Evolutionary conservation across 2,329 filamentous ascomycete genomes (phyloP).

Genomic region (Paecilomyces fulvus): DNA sequence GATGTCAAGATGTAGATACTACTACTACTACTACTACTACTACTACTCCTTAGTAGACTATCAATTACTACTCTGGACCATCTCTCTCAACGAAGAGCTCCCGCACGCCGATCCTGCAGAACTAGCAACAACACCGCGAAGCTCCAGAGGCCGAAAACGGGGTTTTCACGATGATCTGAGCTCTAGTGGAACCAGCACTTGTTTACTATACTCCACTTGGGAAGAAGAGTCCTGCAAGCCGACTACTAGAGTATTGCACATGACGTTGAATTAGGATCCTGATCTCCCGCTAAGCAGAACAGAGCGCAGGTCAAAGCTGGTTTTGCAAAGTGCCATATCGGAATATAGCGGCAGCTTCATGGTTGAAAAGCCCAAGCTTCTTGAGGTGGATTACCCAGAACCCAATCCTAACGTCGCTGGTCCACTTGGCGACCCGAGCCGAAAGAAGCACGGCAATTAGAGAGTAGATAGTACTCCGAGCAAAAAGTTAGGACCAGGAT

Average conservation of each 20-base stretch:
- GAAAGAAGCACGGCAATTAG: background rate
- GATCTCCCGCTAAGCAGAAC: background rate
- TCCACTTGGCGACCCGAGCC: background rate
- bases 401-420: background rate
- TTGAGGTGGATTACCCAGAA: background rate
- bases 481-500: background rate
- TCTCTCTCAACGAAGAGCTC: background rate
- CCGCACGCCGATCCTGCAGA: background rate
- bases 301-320: background rate
- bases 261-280: background rate
- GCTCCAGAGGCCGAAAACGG: background rate
- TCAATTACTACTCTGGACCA: background rate
- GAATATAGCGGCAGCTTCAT: background rate
- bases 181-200: background rate
- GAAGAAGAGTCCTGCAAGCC: background rate
- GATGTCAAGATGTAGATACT: background rate
- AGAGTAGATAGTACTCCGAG: background rate
- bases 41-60: too few species aligned
- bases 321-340: background rate
- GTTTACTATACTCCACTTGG: background rate
- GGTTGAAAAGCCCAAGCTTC: background rate
- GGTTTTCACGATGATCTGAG: background rate
- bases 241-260: background rate
- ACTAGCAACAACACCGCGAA: background rate
- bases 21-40: background rate